phyloP scores from a whole-genome alignment of 805 yeast species.

The Candida takata region DNA sequence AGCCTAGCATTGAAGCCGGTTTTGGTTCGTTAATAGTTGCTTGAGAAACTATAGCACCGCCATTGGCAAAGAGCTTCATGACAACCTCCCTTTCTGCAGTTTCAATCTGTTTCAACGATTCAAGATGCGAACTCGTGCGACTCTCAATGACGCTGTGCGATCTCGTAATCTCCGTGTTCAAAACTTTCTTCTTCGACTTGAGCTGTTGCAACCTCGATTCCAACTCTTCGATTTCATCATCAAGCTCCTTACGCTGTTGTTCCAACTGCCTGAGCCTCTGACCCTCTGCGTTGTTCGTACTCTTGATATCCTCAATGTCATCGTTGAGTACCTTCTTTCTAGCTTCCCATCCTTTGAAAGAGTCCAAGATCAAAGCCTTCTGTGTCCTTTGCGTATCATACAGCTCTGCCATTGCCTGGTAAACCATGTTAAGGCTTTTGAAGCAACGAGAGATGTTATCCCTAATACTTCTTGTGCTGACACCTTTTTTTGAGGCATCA shows the following conservation, averaged over 20 bases:
- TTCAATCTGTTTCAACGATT: conserved; percentile 34
- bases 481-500: conserved; percentile 26
- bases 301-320: conserved; percentile 32
- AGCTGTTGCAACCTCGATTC: conserved; percentile 29
- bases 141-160: conserved; percentile 45
- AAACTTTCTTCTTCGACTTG: conserved; percentile 25
- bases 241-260: conserved; percentile 26
- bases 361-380: conserved; percentile 20
- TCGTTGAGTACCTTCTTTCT: conserved; percentile 27
- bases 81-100: conserved; percentile 31
- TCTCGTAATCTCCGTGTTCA: conserved; percentile 32
- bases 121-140: conserved; percentile 35
- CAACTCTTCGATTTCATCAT: conserved; percentile 30
- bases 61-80: conserved; percentile 21
- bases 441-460: conserved; percentile 26
- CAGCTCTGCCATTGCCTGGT: conserved; percentile 35
- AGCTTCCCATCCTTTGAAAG: conserved; percentile 34
- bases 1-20: conserved; percentile 9
- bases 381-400: conserved; percentile 29
- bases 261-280: conserved; percentile 30
- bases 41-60: conserved; percentile 14
- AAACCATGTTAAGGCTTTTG: conserved; percentile 30
- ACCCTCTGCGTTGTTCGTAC: conserved; percentile 33
- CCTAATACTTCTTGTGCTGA: conserved; percentile 25
- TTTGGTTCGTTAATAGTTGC: neutral